Evolutionary conservation across 192 early-diverging fungal species (phyloP).

Genomic region (Paraglomus brasilianum): DNA sequence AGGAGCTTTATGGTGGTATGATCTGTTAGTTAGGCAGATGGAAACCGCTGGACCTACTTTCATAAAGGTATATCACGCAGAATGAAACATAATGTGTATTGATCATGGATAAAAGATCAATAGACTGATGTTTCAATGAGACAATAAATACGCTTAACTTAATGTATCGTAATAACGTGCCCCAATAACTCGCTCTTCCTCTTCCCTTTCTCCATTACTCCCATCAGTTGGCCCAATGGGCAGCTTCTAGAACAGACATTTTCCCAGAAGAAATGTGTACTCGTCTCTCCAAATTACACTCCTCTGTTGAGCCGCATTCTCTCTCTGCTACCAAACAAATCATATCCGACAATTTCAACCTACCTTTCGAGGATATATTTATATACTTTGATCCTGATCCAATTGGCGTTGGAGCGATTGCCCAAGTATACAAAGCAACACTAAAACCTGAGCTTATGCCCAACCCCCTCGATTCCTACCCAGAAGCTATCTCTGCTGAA

Average conservation of each 20-base stretch:
- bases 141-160: neutral
- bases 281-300: slow-evolving; percentile 79
- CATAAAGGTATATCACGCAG: slow-evolving; percentile 68
- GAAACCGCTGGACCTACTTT: slow-evolving; percentile 92
- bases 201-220: no score
- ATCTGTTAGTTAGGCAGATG: slow-evolving; percentile 73
- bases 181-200: neutral
- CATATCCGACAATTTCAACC: slow-evolving; percentile 66
- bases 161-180: neutral
- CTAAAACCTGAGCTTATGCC: slow-evolving; percentile 41
- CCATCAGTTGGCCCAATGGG: slow-evolving; percentile 92
- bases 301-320: slow-evolving; percentile 75
- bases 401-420: slow-evolving; percentile 92
- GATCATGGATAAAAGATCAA: neutral
- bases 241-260: slow-evolving; percentile 86
- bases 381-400: slow-evolving; percentile 71
- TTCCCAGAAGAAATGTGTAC: slow-evolving; percentile 74
- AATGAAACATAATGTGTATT: neutral
- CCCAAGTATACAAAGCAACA: slow-evolving; percentile 74
- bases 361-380: slow-evolving; percentile 73
- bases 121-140: neutral
- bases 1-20: slow-evolving; percentile 84
- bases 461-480: neutral
- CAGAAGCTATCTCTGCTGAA: neutral
- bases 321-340: slow-evolving; percentile 60